Evolutionary conservation across 495 filamentous ascomycete species (phyloP).

Genomic region (Penicillium longicatenatum): DNA sequence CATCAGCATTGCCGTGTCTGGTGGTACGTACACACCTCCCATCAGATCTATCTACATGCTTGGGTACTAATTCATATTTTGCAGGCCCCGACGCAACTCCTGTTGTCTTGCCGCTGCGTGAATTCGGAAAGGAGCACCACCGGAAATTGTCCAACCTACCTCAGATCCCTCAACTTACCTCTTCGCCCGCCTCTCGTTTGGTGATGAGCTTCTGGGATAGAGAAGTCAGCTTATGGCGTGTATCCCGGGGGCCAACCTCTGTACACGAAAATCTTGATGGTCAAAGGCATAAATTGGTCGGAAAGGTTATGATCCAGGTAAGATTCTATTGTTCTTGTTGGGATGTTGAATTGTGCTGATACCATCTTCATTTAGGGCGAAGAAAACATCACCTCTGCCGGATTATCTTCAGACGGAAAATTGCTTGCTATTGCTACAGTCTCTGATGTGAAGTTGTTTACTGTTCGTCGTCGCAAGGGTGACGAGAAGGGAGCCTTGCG

Average conservation of each 20-base stretch:
- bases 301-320: slow-evolving; percentile 67
- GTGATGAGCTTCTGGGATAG: slow-evolving; percentile 93
- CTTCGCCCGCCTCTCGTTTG: slow-evolving; percentile 68
- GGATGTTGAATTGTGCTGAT: slow-evolving; percentile 5
- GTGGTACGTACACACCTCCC: slow-evolving; percentile 59
- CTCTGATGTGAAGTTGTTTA: slow-evolving; percentile 78
- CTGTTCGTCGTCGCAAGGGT: slow-evolving; percentile 44
- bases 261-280: slow-evolving; percentile 47
- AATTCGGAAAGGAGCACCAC: slow-evolving; percentile 80
- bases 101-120: slow-evolving; percentile 74
- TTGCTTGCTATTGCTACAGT: slow-evolving; percentile 77
- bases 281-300: slow-evolving; percentile 60
- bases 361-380: slow-evolving; percentile 57
- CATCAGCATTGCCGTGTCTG: slow-evolving; percentile 86
- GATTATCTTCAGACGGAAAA: slow-evolving; percentile 71
- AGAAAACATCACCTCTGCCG: slow-evolving; percentile 81
- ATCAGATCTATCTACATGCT: not conserved
- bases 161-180: slow-evolving; percentile 69
- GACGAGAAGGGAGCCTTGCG: slow-evolving; percentile 57
- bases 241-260: slow-evolving; percentile 46
- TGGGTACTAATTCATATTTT: slow-evolving; percentile 35
- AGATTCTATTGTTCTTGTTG: slow-evolving; percentile 2
- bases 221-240: slow-evolving; percentile 81
- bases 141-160: slow-evolving; percentile 77
- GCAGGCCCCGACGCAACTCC: slow-evolving; percentile 83